phyloP scores from a whole-genome alignment of 2,329 filamentous ascomycete genomes.

The Pyricularia pennisetigena region DNA sequence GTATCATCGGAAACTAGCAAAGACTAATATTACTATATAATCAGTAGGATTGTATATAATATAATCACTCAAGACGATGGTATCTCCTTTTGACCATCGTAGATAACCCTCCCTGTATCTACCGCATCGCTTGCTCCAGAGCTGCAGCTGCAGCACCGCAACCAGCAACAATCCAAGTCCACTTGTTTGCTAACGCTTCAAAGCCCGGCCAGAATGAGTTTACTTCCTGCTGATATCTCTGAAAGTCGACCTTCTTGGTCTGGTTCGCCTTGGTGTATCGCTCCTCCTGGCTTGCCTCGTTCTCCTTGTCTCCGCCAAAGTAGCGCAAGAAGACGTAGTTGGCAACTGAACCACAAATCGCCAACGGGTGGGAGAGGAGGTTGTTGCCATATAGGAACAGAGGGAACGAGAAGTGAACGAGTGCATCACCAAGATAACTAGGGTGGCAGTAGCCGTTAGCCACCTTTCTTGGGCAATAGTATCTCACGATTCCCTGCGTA shows the following conservation, averaged over 20 bases:
- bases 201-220: conserved; percentile 43
- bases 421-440: conserved; percentile 50
- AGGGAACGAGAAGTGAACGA: conserved; percentile 50
- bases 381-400: conserved; percentile 44
- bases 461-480: neutral
- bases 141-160: conserved; percentile 36
- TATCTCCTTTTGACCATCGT: neutral
- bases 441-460: neutral
- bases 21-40: neutral
- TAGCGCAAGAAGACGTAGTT: conserved; percentile 50
- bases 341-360: conserved; percentile 42
- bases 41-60: neutral
- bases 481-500: neutral
- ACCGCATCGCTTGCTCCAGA: conserved; percentile 23
- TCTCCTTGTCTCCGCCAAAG: conserved; percentile 45
- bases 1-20: neutral
- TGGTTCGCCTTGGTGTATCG: conserved; percentile 40
- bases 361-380: conserved; percentile 38
- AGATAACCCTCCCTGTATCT: neutral
- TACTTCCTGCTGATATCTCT: conserved; percentile 45
- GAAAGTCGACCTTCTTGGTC: conserved; percentile 41
- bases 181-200: conserved; percentile 41
- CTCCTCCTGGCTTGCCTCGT: conserved; percentile 39
- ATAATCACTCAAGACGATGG: neutral
- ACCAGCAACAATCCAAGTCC: conserved; percentile 42